These are phyloP conservation scores for Emergomyces pasteurianus DNA, from an alignment of 2,329 filamentous ascomycete species.

Conservation along the genomic window DNA sequence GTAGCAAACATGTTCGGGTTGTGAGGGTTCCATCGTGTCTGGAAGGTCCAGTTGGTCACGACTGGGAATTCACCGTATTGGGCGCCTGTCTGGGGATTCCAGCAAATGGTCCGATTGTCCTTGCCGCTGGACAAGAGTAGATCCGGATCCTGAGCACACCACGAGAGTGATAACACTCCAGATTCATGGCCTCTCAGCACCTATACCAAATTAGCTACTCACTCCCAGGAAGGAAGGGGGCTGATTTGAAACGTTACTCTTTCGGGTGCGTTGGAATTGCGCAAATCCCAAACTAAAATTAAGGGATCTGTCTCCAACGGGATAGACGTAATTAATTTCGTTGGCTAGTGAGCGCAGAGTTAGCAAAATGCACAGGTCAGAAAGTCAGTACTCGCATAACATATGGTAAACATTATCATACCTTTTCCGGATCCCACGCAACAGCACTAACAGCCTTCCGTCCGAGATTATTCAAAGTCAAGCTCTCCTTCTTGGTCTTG, in stretches of 20 bases:
- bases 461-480: conserved; percentile 81
- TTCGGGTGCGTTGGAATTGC: conserved; percentile 93
- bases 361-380: not conserved
- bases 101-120: conserved; percentile 88
- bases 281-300: conserved; percentile 85
- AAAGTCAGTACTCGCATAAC: not conserved
- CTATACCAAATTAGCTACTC: conserved; percentile 27
- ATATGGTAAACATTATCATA: conserved; percentile 9
- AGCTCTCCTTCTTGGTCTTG: conserved; percentile 92
- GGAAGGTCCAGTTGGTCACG: conserved; percentile 98
- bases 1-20: conserved; percentile 90
- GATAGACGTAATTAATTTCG: conserved; percentile 85
- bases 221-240: not conserved
- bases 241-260: conserved; percentile 24
- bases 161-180: conserved; percentile 84
- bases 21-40: conserved; percentile 84
- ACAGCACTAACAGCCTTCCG: conserved; percentile 91
- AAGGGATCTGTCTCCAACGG: conserved; percentile 79
- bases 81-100: conserved; percentile 89
- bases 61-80: conserved; percentile 86
- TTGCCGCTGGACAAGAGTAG: conserved; percentile 88
- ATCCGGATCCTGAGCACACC: conserved; percentile 85
- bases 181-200: conserved; percentile 86
- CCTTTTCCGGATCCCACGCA: conserved; percentile 92
- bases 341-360: conserved; percentile 40